Percentiles rank a stretch among this genome's conserved stretches.
phyloP scores from a whole-genome alignment of 202 grass and related monocot genomes.

The Brachypodium distachyon region DNA sequence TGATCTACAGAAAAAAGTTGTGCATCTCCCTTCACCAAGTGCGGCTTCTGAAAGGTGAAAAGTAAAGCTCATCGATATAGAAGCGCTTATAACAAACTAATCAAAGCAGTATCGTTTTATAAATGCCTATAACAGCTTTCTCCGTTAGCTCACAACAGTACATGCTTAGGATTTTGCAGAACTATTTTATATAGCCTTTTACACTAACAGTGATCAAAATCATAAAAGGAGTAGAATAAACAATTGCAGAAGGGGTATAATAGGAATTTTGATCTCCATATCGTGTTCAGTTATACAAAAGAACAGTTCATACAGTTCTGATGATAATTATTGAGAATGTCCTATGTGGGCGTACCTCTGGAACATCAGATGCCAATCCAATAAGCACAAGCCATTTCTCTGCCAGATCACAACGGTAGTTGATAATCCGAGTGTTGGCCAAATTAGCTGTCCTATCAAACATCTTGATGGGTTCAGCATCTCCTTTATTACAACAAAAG shows the following conservation, averaged over 20 bases:
- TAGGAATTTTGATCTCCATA: background rate
- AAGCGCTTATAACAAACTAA: background rate
- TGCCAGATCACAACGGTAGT: conserved; percentile 57
- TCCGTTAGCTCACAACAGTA: background rate
- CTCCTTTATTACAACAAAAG: conserved; percentile 31
- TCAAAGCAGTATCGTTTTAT: background rate
- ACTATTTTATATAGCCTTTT: background rate
- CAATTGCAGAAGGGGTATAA: background rate
- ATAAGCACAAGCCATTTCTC: conserved; percentile 94
- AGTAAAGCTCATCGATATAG: background rate
- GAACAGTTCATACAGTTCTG: background rate
- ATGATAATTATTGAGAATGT: background rate
- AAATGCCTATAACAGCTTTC: background rate
- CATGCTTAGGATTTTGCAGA: background rate
- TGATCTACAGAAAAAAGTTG: too few species aligned
- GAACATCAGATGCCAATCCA: conserved; percentile 76
- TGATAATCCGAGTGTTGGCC: conserved; percentile 84
- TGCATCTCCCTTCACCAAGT: conserved; percentile 90
- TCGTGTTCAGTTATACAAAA: background rate
- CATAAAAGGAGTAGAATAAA: background rate
- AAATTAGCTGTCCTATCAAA: conserved; percentile 85
- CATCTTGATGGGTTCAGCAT: conserved; percentile 67
- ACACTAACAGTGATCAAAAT: background rate
- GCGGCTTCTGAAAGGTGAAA: conserved; percentile 49
- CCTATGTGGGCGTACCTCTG: conserved; percentile 39